Conservation (phyloP, 495 filamentous ascomycete species). For the Neurospora sp. region DNA sequence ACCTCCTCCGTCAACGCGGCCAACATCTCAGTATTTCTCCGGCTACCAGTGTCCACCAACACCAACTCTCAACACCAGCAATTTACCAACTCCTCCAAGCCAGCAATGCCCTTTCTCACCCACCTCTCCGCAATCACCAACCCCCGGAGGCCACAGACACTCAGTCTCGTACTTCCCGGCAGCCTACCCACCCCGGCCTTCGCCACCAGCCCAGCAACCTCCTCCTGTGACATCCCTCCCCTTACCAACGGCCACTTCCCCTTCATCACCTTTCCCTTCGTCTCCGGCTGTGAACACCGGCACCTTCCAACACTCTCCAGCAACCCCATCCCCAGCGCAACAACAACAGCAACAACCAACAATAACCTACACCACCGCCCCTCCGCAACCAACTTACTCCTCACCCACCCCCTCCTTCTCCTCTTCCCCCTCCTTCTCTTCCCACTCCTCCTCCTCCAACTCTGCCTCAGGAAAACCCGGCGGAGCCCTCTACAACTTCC, state of each 20-base stretch:
- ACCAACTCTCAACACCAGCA: not conserved
- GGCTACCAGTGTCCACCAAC: not conserved
- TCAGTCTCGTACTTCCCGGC: not conserved
- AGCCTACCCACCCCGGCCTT: not conserved
- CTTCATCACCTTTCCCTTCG: not conserved
- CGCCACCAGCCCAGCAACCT: too few species aligned
- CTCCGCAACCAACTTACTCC: not conserved
- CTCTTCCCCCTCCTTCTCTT: not conserved
- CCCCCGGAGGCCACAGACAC: not conserved
- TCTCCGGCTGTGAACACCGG: not conserved
- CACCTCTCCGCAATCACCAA: not conserved
- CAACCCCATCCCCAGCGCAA: not conserved
- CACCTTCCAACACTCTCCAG: not conserved
- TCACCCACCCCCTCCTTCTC: not conserved
- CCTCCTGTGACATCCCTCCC: too few species aligned
- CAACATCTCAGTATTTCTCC: not conserved
- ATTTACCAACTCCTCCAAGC: not conserved
- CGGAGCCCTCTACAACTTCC: not conserved
- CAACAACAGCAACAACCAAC: not conserved
- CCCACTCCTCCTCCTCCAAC: not conserved
- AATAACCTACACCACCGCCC: not conserved
- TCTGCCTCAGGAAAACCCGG: not conserved
- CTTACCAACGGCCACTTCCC: not conserved
- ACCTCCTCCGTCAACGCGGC: not conserved
- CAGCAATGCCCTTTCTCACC: not conserved